Evolutionary conservation across 805 yeast species (phyloP).

Genomic region (Peterozyma toletana): DNA sequence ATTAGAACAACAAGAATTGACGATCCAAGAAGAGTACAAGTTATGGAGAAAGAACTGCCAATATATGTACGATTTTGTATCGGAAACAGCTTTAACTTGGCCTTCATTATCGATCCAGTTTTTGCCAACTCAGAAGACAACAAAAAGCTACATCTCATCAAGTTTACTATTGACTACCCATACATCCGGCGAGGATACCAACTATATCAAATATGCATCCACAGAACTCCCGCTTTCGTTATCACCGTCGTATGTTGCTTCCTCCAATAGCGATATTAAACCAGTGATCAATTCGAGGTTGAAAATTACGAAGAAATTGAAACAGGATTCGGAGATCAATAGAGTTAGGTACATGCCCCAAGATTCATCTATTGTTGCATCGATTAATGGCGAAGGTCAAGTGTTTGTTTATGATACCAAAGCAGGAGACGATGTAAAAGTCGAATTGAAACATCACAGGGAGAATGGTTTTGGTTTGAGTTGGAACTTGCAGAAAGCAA

Average conservation of each 20-base stretch:
- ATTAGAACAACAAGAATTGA: conserved; percentile 26
- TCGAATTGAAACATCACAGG: conserved; percentile 40
- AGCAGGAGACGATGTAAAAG: conserved; percentile 17
- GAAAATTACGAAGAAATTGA: conserved; percentile 52
- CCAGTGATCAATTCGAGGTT: conserved; percentile 42
- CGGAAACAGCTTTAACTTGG: conserved; percentile 77
- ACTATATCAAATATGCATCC: conserved; percentile 59
- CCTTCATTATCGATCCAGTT: conserved; percentile 77
- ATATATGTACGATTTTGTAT: conserved; percentile 75
- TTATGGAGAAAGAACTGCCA: conserved; percentile 79
- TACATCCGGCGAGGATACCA: conserved; percentile 61
- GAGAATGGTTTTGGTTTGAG: conserved; percentile 72
- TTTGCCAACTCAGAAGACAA: conserved; percentile 39
- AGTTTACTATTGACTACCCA: conserved; percentile 64
- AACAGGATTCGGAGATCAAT: conserved; percentile 60
- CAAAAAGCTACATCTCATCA: conserved; percentile 31
- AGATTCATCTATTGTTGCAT: conserved; percentile 44
- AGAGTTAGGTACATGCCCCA: conserved; percentile 69
- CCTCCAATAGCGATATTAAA: conserved; percentile 16
- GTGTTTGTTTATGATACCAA: conserved; percentile 43
- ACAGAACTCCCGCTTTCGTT: conserved; percentile 49
- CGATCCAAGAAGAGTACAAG: conserved; percentile 61
- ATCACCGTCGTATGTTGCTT: conserved; percentile 13
- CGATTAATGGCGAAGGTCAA: conserved; percentile 63
- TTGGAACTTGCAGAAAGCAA: conserved; percentile 47